These are phyloP conservation scores for Cladorrhinum samala DNA, from an alignment of 495 filamentous ascomycete species.

Conservation along the genomic window DNA sequence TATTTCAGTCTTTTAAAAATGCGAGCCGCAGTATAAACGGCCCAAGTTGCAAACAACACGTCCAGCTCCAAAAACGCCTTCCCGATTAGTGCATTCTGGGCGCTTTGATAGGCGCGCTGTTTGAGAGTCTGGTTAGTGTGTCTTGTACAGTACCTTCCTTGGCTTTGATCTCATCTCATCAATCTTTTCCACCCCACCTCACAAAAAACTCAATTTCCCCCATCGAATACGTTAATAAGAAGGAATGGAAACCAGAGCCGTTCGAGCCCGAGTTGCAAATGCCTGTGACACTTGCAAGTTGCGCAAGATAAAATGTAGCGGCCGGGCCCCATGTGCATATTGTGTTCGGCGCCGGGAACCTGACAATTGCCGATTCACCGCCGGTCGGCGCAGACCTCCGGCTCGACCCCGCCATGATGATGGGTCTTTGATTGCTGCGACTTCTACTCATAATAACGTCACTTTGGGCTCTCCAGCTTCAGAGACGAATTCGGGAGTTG, in stretches of 20 bases:
- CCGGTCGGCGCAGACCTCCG: slow-evolving; percentile 13
- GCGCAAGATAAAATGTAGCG: slow-evolving; percentile 40
- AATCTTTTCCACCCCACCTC: too few species aligned
- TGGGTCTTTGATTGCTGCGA: neutral
- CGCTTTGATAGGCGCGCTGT: neutral
- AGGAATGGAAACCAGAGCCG: slow-evolving; percentile 18
- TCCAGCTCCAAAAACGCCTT: neutral
- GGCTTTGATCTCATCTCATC: neutral
- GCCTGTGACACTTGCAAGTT: slow-evolving; percentile 43
- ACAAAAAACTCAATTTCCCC: too few species aligned
- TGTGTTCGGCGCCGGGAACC: slow-evolving; percentile 24
- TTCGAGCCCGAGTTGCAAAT: slow-evolving; percentile 33
- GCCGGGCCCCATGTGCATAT: slow-evolving; percentile 30
- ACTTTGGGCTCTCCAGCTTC: neutral
- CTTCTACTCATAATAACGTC: neutral
- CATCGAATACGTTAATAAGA: neutral
- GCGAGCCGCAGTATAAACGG: too few species aligned
- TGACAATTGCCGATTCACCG: slow-evolving; percentile 24
- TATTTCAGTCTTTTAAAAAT: too few species aligned
- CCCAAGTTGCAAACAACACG: neutral
- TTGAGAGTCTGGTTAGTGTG: too few species aligned
- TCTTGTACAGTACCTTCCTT: too few species aligned
- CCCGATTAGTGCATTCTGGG: neutral
- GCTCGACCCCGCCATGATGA: slow-evolving; percentile 3
- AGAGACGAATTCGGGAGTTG: neutral